Conservation (phyloP, 441 rosid species). For the Populus hybrid region DNA sequence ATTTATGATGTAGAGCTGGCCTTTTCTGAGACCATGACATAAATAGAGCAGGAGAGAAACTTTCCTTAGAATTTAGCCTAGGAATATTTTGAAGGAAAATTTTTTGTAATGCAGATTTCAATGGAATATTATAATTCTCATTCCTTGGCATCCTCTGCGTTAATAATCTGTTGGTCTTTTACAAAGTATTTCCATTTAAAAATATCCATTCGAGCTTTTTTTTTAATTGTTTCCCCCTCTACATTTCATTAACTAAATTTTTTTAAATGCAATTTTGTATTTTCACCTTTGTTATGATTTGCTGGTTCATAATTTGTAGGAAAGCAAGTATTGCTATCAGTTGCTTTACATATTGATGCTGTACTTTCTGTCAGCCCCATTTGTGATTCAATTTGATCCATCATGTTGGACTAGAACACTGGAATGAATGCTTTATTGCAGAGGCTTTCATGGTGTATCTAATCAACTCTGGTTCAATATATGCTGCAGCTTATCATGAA, state of each 20-base stretch:
- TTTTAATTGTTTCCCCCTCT: neutral
- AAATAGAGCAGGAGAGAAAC: conserved; percentile 16
- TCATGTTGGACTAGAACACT: neutral
- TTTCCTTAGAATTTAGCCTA: conserved; percentile 3
- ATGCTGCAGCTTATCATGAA: neutral
- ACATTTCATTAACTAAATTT: neutral
- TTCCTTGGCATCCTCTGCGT: neutral
- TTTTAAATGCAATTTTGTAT: neutral
- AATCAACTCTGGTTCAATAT: neutral
- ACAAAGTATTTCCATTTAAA: neutral
- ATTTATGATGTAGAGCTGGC: conserved; percentile 30
- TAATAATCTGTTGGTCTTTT: neutral
- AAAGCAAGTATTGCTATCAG: neutral
- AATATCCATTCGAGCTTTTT: neutral
- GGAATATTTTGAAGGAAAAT: neutral
- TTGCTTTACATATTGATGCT: neutral
- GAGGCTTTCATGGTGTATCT: neutral
- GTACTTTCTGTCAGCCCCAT: neutral
- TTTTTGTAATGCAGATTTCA: neutral
- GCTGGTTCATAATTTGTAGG: neutral
- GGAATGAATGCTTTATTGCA: neutral
- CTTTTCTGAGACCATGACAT: conserved; percentile 18
- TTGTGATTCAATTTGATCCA: neutral
- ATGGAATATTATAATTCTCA: neutral
- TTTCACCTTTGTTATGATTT: neutral